phyloP scores from a whole-genome alignment of 2,329 filamentous ascomycete species.

The Pseudogymnoascus sp. region DNA sequence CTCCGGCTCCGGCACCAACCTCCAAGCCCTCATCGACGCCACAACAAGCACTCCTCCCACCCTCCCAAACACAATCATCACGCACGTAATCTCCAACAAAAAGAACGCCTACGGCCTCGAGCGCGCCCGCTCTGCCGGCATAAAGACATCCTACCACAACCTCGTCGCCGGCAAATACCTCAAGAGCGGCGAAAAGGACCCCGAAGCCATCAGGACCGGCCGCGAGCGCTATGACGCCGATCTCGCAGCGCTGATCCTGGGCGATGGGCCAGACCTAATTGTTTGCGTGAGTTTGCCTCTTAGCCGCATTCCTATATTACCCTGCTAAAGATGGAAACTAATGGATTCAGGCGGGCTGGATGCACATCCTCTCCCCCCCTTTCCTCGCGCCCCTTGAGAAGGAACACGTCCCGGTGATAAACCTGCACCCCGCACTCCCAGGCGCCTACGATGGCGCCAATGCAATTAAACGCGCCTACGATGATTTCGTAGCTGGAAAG shows the following conservation, averaged over 20 bases:
- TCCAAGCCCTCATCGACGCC: slow-evolving; percentile 53
- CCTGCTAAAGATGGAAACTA: background rate
- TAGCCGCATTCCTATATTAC: background rate
- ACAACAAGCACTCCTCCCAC: slow-evolving; percentile 34
- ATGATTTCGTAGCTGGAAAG: slow-evolving; percentile 56
- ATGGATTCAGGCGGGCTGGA: slow-evolving; percentile 45
- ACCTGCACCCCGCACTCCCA: slow-evolving; percentile 57
- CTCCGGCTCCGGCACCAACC: slow-evolving; percentile 61
- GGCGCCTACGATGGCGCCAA: slow-evolving; percentile 68
- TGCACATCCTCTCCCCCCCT: slow-evolving; percentile 57
- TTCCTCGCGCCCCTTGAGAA: slow-evolving; percentile 53
- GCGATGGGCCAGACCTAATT: slow-evolving; percentile 47
- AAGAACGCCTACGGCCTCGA: slow-evolving; percentile 56
- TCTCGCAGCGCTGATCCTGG: slow-evolving; percentile 51
- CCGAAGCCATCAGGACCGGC: slow-evolving; percentile 38
- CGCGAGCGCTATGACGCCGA: slow-evolving; percentile 59
- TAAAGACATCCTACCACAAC: slow-evolving; percentile 59
- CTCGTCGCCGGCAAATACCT: slow-evolving; percentile 51
- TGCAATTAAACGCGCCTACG: slow-evolving; percentile 71
- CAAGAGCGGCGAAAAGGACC: slow-evolving; percentile 35
- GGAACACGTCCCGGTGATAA: slow-evolving; percentile 52
- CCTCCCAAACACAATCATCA: slow-evolving; percentile 36
- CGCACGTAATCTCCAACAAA: slow-evolving; percentile 59
- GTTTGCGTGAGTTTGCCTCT: slow-evolving; percentile 39
- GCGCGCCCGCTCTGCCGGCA: slow-evolving; percentile 49